These are phyloP conservation scores for Solanum hybrid DNA, from an alignment of 305 asterid genomes.

Conservation along the genomic window DNA sequence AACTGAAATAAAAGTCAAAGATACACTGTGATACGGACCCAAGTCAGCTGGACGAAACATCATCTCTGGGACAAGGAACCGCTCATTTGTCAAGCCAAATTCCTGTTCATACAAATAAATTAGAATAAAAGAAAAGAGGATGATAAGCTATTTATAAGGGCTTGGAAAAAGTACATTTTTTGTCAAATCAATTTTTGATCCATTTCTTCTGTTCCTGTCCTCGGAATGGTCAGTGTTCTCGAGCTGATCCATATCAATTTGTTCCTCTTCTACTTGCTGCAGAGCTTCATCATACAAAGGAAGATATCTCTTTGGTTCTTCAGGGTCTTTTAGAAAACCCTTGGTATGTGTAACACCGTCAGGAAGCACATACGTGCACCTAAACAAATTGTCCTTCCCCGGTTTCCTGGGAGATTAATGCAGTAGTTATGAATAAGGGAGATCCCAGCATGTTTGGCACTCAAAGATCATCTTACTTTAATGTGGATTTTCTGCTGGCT, in stretches of 20 bases:
- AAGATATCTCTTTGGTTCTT: constrained; percentile 61
- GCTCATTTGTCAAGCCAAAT: constrained; percentile 80
- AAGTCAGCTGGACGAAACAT: constrained; percentile 93
- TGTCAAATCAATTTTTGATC: constrained; percentile 36
- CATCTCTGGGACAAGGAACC: constrained; percentile 97
- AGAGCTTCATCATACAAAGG: constrained; percentile 28
- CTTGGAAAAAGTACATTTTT: constrained; percentile 44
- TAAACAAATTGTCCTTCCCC: constrained; percentile 60
- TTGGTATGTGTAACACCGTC: constrained; percentile 70
- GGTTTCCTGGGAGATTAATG: constrained; percentile 39
- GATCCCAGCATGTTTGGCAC: not conserved
- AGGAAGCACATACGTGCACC: constrained; percentile 83
- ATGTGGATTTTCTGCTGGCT: not conserved
- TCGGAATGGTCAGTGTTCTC: constrained; percentile 27
- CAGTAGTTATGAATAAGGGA: not conserved
- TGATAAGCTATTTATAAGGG: not conserved
- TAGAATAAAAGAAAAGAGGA: constrained; percentile 1
- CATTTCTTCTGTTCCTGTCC: constrained; percentile 25
- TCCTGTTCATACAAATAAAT: constrained; percentile 40
- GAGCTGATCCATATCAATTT: constrained; percentile 22
- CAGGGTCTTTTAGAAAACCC: constrained; percentile 68
- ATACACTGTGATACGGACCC: constrained; percentile 37
- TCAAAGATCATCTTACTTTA: not conserved
- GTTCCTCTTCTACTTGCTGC: constrained; percentile 15
- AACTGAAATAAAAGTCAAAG: constrained; percentile 2